Evolutionary conservation across 1,284 basidiomycete genomes (phyloP).

Genomic region (Irpex sp.): DNA sequence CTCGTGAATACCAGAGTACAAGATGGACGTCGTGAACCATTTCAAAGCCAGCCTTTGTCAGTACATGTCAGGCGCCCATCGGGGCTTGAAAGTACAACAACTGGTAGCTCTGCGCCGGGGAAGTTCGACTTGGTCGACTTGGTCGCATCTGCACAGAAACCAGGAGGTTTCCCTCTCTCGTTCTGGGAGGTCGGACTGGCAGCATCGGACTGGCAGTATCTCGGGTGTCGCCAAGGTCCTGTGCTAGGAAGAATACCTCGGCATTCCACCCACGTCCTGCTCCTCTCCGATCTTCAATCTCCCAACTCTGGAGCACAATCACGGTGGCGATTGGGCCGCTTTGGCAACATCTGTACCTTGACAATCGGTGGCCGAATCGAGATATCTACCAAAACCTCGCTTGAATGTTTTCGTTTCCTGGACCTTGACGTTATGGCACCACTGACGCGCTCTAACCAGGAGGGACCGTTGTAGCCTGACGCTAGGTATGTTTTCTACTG

Average conservation of each 20-base stretch:
- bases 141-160: background rate
- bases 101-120: background rate
- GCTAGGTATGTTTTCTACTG: background rate
- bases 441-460: background rate
- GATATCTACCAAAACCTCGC: constrained; percentile 5
- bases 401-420: background rate
- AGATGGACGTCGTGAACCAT: background rate
- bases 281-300: constrained; percentile 7
- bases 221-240: background rate
- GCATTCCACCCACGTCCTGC: background rate
- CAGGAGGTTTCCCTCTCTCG: background rate
- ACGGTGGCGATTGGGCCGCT: constrained; percentile 12
- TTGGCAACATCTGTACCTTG: constrained; percentile 13
- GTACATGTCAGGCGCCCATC: background rate
- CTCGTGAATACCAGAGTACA: background rate
- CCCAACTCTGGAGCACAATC: background rate
- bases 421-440: constrained; percentile 5
- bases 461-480: constrained; percentile 1
- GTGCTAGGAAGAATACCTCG: background rate
- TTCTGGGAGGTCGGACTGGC: background rate
- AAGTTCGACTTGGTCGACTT: background rate
- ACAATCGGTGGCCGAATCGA: constrained; percentile 16
- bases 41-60: background rate
- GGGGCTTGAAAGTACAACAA: background rate
- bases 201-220: background rate